These are phyloP conservation scores for Lasiosphaeria miniovina DNA, from an alignment of 495 filamentous ascomycete genomes.

Conservation along the genomic window DNA sequence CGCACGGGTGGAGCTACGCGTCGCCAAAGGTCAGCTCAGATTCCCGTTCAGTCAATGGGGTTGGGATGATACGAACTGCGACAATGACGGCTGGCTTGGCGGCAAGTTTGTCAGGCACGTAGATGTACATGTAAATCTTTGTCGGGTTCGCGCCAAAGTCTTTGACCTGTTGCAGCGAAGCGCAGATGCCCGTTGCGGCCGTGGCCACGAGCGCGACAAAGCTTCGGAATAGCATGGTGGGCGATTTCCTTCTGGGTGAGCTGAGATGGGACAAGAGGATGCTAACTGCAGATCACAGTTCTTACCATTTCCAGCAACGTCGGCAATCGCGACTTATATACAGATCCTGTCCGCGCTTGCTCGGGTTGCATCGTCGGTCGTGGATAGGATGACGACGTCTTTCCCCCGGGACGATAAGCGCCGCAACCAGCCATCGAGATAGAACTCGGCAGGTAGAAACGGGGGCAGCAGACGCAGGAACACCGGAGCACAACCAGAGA, in stretches of 20 bases:
- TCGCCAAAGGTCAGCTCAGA: not conserved
- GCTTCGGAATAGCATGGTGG: conserved; percentile 19
- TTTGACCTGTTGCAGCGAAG: conserved; percentile 36
- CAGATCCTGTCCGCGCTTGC: too few species aligned
- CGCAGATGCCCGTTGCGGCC: conserved; percentile 19
- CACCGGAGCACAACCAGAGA: too few species aligned
- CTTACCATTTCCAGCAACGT: too few species aligned
- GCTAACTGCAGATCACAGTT: too few species aligned
- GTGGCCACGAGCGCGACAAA: conserved; percentile 22
- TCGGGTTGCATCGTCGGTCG: too few species aligned
- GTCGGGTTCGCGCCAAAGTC: conserved; percentile 39
- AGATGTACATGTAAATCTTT: conserved; percentile 38
- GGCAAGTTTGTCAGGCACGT: conserved; percentile 39
- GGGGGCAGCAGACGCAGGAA: too few species aligned
- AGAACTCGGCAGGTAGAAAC: too few species aligned
- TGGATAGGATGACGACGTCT: too few species aligned
- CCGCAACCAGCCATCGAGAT: too few species aligned
- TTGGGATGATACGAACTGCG: conserved; percentile 19
- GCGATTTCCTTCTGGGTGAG: not conserved
- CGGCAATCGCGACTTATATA: too few species aligned
- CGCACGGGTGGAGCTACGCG: conserved; percentile 37
- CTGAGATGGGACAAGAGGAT: too few species aligned
- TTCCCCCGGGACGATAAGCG: too few species aligned
- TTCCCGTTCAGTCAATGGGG: not conserved
- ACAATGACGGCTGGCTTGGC: conserved; percentile 36